phyloP scores from a whole-genome alignment of 495 filamentous ascomycete species.

The Astrothelium macrocarpum region DNA sequence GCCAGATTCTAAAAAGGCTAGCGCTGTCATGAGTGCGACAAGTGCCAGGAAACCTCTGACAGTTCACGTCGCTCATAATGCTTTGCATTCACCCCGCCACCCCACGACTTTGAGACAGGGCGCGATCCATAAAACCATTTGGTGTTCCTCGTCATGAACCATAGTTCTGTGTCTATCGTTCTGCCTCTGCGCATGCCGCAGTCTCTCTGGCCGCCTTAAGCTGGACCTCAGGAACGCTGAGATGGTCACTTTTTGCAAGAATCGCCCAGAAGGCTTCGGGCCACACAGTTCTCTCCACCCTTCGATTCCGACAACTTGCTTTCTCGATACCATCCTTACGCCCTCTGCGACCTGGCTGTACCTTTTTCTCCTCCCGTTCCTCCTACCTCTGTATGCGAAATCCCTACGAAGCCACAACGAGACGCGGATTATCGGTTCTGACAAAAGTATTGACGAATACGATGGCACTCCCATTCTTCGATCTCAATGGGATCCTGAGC shows the following conservation, averaged over 20 bases:
- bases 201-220: background rate
- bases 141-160: background rate
- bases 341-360: background rate
- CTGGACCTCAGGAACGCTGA: background rate
- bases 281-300: constrained; percentile 3
- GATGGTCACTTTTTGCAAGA: background rate
- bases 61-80: background rate
- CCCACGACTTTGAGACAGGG: background rate
- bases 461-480: background rate
- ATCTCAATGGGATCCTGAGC: background rate
- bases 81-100: background rate
- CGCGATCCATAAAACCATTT: background rate
- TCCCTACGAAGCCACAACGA: background rate
- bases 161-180: background rate
- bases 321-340: constrained; percentile 3
- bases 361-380: background rate
- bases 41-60: background rate
- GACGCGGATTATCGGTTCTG: background rate
- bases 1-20: background rate
- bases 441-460: background rate
- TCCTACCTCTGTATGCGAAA: background rate
- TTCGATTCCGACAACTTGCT: constrained; percentile 2
- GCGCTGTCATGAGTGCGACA: background rate
- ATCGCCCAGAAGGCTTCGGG: background rate
- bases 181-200: background rate